Evolutionary conservation across 208 protist species (phyloP).

Genomic region (Tritrichomonas foetus): DNA sequence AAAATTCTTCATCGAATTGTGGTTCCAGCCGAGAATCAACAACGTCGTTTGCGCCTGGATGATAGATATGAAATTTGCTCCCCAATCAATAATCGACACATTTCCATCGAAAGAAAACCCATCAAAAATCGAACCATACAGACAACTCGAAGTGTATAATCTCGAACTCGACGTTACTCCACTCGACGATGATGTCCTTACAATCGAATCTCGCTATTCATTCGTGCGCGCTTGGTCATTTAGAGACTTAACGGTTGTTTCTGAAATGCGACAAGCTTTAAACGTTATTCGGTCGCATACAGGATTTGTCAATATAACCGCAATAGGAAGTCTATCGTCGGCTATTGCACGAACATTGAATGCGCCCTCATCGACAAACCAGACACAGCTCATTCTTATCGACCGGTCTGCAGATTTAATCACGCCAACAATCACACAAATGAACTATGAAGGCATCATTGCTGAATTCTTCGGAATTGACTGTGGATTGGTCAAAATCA

Average conservation of each 20-base stretch:
- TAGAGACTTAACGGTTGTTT: not conserved
- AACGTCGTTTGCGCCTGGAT: not conserved
- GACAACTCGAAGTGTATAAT: not conserved
- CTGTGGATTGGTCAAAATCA: not conserved
- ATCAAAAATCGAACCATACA: not conserved
- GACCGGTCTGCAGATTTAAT: not conserved
- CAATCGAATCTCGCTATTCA: not conserved
- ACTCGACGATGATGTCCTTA: not conserved
- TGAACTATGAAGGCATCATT: constrained; percentile 32
- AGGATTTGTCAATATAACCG: not conserved
- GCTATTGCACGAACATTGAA: not conserved
- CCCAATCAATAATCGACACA: not conserved
- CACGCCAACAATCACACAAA: constrained; percentile 22
- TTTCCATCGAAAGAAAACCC: not conserved
- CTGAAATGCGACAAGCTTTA: not conserved
- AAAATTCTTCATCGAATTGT: not conserved
- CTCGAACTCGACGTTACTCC: not conserved
- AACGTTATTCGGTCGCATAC: not conserved
- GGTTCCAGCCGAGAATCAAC: not conserved
- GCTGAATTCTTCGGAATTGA: constrained; percentile 31
- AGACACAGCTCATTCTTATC: not conserved
- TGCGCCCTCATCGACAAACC: not conserved
- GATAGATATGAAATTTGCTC: not conserved
- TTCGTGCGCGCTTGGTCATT: not conserved
- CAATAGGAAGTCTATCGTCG: not conserved